phyloP scores from a whole-genome alignment of 495 filamentous ascomycete species.

The Astrothelium macrocarpum region DNA sequence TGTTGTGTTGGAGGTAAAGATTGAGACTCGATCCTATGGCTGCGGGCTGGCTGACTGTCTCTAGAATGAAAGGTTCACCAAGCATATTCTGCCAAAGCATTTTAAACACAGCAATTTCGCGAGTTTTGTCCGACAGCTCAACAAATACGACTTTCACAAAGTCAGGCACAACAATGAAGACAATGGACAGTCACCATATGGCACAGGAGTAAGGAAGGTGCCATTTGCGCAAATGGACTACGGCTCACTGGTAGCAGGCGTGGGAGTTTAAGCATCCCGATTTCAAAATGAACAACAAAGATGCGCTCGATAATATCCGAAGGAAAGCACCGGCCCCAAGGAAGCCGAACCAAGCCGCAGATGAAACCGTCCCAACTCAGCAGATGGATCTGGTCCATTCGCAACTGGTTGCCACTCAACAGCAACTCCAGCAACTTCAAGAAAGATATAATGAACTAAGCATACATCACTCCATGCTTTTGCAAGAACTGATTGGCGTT shows the following conservation, averaged over 20 bases:
- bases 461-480: constrained; percentile 74
- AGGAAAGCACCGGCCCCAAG: constrained; percentile 89
- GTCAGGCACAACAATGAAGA: constrained; percentile 95
- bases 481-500: constrained; percentile 77
- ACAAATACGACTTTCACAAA: constrained; percentile 99
- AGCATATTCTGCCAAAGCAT: constrained; percentile 92
- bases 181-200: constrained; percentile 81
- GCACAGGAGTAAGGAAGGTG: constrained; percentile 60
- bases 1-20: constrained; percentile 71
- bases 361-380: constrained; percentile 72
- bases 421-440: constrained; percentile 78
- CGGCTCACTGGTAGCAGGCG: constrained; percentile 45
- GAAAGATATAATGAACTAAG: constrained; percentile 76
- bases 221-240: neutral
- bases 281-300: constrained; percentile 91
- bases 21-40: neutral
- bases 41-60: neutral
- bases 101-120: constrained; percentile 99
- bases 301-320: constrained; percentile 92
- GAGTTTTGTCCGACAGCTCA: constrained; percentile 94
- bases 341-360: constrained; percentile 53
- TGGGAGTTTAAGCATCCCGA: constrained; percentile 99
- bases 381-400: constrained; percentile 85
- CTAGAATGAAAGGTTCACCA: constrained; percentile 97
- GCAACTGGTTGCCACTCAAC: constrained; percentile 80